These are phyloP conservation scores for Kluyveromyces dobzhanskii DNA, from an alignment of 805 yeast genomes.

Conservation along the genomic window DNA sequence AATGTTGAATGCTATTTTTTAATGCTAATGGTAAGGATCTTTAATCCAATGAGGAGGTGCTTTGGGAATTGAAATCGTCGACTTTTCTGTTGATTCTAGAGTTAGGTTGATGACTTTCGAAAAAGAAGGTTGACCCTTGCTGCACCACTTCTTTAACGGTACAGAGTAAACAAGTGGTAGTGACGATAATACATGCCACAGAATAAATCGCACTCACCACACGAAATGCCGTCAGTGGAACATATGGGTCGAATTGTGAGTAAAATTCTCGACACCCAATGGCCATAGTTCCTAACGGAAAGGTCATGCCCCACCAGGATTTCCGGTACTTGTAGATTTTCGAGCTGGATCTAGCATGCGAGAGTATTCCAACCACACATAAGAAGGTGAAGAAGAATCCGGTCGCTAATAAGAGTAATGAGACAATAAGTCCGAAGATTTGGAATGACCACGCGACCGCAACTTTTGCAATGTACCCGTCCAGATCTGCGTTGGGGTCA, in stretches of 20 bases:
- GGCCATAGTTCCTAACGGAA: conserved; percentile 82
- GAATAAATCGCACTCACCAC: conserved; percentile 58
- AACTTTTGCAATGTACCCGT: conserved; percentile 13
- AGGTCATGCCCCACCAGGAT: conserved; percentile 79
- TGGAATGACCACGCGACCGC: conserved; percentile 26
- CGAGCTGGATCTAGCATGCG: conserved; percentile 8
- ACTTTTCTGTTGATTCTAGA: no score
- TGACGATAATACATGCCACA: conserved; percentile 39
- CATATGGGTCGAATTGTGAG: conserved; percentile 31
- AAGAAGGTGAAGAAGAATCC: conserved; percentile 51
- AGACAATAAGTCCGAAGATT: conserved; percentile 32
- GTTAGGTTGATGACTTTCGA: neutral
- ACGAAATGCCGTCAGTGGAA: conserved; percentile 44
- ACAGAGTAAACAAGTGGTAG: conserved; percentile 32
- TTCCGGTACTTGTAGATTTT: conserved; percentile 34
- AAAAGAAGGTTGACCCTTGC: neutral
- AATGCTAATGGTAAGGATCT: no score
- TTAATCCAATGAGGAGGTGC: no score
- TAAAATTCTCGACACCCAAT: conserved; percentile 49
- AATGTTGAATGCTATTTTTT: no score
- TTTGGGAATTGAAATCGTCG: no score
- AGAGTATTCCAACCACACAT: conserved; percentile 28
- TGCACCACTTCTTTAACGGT: conserved; percentile 2
- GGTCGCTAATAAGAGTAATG: conserved; percentile 40
- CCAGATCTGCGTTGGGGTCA: conserved; percentile 9